A percentile compares a stretch with the other conserved stretches of the same genome.
phyloP scores from a whole-genome alignment of 169 alveolate genomes.

The Plasmodium inui region DNA sequence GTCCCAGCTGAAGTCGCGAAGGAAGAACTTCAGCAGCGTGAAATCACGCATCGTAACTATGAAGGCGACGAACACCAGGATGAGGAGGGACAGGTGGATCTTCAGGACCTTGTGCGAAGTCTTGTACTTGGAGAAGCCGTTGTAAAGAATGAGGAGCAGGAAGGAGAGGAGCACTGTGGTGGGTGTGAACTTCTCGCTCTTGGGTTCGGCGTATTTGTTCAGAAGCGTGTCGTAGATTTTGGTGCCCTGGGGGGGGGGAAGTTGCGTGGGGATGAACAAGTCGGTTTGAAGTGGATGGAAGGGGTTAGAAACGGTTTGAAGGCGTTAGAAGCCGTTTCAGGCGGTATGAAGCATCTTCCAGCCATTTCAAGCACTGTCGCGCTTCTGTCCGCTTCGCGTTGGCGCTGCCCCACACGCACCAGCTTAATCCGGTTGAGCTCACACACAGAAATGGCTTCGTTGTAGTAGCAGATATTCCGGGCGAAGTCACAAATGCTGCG shows the following conservation, averaged over 20 bases:
- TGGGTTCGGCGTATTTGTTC: constrained; percentile 22
- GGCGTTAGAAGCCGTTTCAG: neutral
- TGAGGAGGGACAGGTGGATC: constrained; percentile 9
- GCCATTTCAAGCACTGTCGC: too few relatives aligned
- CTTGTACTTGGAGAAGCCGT: constrained; percentile 35
- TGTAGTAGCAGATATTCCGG: constrained; percentile 46
- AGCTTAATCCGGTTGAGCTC: constrained; percentile 43
- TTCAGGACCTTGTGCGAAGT: constrained; percentile 28
- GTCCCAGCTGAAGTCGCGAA: neutral
- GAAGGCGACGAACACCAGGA: constrained; percentile 1
- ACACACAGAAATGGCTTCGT: constrained; percentile 4
- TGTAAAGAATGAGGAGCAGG: constrained; percentile 22
- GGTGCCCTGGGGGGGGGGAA: constrained; percentile 15
- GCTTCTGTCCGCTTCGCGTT: too few relatives aligned
- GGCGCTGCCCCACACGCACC: neutral
- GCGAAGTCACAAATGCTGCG: constrained; percentile 38
- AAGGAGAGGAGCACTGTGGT: constrained; percentile 16
- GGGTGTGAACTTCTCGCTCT: constrained; percentile 12
- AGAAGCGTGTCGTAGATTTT: constrained; percentile 49
- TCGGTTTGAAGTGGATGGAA: neutral
- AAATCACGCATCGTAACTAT: constrained; percentile 38
- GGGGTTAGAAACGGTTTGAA: neutral
- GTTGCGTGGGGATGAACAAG: neutral
- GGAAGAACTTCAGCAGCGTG: constrained; percentile 1
- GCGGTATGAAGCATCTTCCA: neutral